These are phyloP conservation scores for Beauveria bassiana DNA, from an alignment of 2,329 filamentous ascomycete species.

Conservation along the genomic window DNA sequence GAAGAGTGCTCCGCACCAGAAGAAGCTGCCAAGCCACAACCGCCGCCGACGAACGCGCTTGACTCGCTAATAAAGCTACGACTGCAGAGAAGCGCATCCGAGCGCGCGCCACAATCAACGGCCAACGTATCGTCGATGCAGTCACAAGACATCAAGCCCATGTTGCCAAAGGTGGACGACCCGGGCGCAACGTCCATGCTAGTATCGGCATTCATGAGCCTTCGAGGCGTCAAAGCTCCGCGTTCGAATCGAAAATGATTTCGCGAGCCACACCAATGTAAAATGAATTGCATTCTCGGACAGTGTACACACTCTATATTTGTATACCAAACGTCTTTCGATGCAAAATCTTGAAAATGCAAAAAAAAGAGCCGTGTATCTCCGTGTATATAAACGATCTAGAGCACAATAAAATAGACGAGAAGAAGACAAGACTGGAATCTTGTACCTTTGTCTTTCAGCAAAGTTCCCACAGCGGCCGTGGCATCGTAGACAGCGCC, in stretches of 20 bases:
- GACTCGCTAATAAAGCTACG: neutral
- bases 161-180: conserved; percentile 15
- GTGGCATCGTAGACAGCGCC: conserved; percentile 38
- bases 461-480: conserved; percentile 57
- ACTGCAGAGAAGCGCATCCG: neutral
- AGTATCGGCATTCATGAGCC: conserved; percentile 24
- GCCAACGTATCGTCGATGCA: neutral
- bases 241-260: conserved; percentile 4
- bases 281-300: neutral
- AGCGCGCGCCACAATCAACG: neutral
- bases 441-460: conserved; percentile 20
- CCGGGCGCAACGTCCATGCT: conserved; percentile 21
- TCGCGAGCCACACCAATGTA: neutral
- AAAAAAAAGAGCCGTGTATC: neutral
- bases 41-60: neutral
- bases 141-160: neutral
- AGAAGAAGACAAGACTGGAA: neutral
- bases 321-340: neutral
- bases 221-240: conserved; percentile 22
- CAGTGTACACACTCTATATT: neutral
- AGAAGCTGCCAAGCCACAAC: neutral
- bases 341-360: neutral
- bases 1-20: neutral
- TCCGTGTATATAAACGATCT: neutral
- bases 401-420: neutral